Conservation (phyloP, 148 eudicot species). For the Hydrangea macrophylla region DNA sequence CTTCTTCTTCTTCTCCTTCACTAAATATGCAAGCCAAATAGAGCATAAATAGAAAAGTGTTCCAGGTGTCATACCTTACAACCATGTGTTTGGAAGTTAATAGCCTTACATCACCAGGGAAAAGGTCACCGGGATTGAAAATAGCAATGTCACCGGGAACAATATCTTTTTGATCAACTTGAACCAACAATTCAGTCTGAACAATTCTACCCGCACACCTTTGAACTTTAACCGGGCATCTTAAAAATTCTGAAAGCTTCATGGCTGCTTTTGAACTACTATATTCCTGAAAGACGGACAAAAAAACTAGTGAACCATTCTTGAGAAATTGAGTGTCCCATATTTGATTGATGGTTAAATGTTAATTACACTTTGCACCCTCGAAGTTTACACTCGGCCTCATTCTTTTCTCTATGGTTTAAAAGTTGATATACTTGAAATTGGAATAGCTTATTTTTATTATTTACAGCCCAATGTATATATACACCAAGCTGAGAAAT, state of each 20-base stretch:
- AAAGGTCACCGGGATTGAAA: conserved; percentile 52
- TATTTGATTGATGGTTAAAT: too few relatives aligned
- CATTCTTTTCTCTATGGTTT: too few relatives aligned
- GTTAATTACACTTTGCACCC: too few relatives aligned
- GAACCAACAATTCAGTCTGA: conserved; percentile 40
- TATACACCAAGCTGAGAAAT: too few relatives aligned
- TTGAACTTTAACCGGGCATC: conserved; percentile 49
- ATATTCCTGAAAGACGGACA: conserved; percentile 31
- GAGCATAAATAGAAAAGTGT: conserved; percentile 5
- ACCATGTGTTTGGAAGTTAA: conserved; percentile 42
- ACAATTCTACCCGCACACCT: conserved; percentile 48
- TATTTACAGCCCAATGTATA: too few relatives aligned
- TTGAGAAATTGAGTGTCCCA: neutral
- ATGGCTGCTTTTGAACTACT: conserved; percentile 53
- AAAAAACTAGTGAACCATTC: conserved; percentile 1
- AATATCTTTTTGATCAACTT: conserved; percentile 48
- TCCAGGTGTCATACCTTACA: conserved; percentile 35
- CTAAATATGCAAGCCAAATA: too few relatives aligned
- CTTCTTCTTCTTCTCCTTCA: too few relatives aligned
- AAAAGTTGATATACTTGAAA: too few relatives aligned
- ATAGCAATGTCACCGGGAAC: conserved; percentile 47
- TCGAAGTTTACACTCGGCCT: too few relatives aligned
- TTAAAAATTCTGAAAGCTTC: conserved; percentile 44
- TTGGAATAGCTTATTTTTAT: too few relatives aligned
- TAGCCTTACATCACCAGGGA: conserved; percentile 52